Conservation (phyloP, 257 asterid species). For the Solanum chaucha region DNA sequence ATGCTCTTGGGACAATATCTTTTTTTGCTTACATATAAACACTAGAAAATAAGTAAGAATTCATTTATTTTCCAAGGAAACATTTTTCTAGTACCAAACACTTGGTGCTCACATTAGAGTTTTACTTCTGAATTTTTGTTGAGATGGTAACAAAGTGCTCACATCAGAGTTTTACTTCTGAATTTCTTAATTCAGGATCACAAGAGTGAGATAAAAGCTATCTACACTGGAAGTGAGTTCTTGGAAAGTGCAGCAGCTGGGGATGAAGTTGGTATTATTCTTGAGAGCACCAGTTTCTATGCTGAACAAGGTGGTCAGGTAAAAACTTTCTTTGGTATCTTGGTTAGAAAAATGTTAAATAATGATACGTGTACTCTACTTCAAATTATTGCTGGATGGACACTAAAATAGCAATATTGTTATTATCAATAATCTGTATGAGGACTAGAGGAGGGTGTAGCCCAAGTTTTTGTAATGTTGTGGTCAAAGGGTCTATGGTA, state of each 20-base stretch:
- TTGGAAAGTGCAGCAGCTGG: slow-evolving; percentile 52
- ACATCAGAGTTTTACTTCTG: neutral
- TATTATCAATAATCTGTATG: neutral
- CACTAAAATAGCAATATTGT: neutral
- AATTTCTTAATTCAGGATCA: slow-evolving; percentile 47
- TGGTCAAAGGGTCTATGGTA: too few relatives aligned
- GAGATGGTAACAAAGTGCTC: neutral
- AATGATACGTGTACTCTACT: neutral
- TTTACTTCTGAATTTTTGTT: neutral
- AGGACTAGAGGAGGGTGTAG: neutral
- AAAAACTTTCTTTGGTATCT: neutral
- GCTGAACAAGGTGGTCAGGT: slow-evolving; percentile 99
- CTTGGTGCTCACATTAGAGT: neutral
- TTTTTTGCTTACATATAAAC: neutral
- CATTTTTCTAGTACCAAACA: neutral
- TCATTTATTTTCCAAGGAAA: neutral
- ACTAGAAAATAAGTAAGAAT: neutral
- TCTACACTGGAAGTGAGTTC: slow-evolving; percentile 74
- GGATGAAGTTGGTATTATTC: slow-evolving; percentile 75
- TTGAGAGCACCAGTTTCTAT: slow-evolving; percentile 83
- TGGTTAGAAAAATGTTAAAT: neutral
- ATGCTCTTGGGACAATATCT: neutral
- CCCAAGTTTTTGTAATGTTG: too few relatives aligned
- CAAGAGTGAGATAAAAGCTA: slow-evolving; percentile 69
- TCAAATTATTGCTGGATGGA: neutral